phyloP scores from a whole-genome alignment of 176 grass and related monocot genomes.

The Zoysia pacifica region DNA sequence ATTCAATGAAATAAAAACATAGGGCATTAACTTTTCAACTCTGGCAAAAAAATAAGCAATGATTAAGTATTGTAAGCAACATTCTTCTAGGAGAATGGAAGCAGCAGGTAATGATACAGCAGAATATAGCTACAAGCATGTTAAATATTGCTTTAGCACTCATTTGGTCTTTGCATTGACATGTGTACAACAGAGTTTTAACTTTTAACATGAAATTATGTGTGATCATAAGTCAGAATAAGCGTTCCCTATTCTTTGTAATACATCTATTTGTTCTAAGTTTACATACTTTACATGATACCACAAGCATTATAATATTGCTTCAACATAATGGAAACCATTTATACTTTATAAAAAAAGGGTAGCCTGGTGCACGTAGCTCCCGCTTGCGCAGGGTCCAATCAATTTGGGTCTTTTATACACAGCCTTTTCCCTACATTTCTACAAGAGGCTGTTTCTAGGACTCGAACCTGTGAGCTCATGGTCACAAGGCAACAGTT shows the following conservation, averaged over 20 bases:
- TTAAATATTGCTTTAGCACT: neutral
- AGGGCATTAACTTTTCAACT: constrained; percentile 17
- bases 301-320: constrained; percentile 6
- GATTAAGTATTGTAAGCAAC: constrained; percentile 10
- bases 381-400: too few relatives aligned
- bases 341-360: too few relatives aligned
- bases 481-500: too few relatives aligned
- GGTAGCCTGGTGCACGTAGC: too few relatives aligned
- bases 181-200: neutral
- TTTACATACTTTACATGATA: constrained; percentile 14
- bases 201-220: neutral
- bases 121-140: constrained; percentile 27
- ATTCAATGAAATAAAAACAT: neutral
- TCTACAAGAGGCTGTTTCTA: too few relatives aligned
- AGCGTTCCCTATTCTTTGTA: neutral
- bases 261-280: constrained; percentile 17
- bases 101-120: constrained; percentile 7
- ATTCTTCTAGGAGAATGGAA: neutral
- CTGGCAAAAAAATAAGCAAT: neutral
- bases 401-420: too few relatives aligned
- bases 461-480: too few relatives aligned
- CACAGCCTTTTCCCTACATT: too few relatives aligned
- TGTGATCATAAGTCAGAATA: constrained; percentile 3
- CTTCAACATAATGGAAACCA: neutral
- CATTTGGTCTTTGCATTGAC: neutral